A percentile compares a stretch with the other conserved stretches of the same genome.
phyloP scores from a whole-genome alignment of 257 asterid species.

The Jacaranda mimosifolia region DNA sequence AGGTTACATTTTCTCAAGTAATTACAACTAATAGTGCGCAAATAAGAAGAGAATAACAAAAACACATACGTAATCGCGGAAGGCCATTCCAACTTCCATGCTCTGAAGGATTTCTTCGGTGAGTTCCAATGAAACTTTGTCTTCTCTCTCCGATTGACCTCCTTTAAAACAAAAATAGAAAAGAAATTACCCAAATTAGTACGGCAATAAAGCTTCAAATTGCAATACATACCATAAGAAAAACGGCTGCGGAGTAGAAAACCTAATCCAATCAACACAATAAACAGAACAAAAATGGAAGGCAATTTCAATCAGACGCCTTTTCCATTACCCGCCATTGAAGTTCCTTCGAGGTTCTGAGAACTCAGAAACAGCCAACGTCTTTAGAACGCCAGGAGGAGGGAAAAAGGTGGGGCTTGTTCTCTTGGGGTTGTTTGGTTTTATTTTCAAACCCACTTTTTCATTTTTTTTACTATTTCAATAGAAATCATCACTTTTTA shows the following conservation, averaged over 20 bases:
- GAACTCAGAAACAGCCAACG: not conserved
- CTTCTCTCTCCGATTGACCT: conserved; percentile 79
- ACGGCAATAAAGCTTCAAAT: conserved; percentile 15
- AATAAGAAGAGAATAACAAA: not conserved
- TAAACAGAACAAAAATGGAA: not conserved
- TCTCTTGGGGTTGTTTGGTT: too few species aligned
- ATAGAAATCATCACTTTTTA: too few species aligned
- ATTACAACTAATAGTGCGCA: not conserved
- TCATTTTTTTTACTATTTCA: too few species aligned
- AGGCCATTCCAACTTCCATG: conserved; percentile 98
- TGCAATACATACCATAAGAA: not conserved
- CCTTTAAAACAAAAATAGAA: conserved; percentile 45
- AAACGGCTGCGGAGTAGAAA: not conserved
- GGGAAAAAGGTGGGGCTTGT: not conserved
- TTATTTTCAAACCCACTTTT: too few species aligned
- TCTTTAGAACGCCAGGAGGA: not conserved
- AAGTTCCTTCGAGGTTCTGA: conserved; percentile 28
- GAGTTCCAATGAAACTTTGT: conserved; percentile 79
- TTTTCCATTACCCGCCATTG: conserved; percentile 46
- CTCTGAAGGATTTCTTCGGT: conserved; percentile 91
- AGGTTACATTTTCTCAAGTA: not conserved
- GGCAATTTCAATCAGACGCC: not conserved
- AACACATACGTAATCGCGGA: conserved; percentile 82
- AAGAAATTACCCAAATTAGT: conserved; percentile 9
- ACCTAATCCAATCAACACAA: not conserved